Conservation (phyloP, 768 basidiomycete species). For the Hortiboletus flavorubellus region DNA sequence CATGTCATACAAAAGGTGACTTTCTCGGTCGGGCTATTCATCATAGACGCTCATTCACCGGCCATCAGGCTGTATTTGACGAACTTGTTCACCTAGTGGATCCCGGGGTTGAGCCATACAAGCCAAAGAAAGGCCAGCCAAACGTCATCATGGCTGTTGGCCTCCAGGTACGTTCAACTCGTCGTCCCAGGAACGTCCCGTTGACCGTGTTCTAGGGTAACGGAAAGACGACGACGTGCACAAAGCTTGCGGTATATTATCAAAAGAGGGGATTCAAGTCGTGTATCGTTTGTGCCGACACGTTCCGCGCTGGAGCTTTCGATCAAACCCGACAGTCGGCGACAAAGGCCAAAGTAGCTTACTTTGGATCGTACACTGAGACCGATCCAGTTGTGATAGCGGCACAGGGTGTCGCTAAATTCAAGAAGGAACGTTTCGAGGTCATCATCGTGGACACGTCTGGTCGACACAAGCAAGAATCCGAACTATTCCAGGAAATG, state of each 20-base stretch:
- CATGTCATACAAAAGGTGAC: slow-evolving; percentile 87
- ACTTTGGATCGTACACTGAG: slow-evolving; percentile 98
- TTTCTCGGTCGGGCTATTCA: background rate
- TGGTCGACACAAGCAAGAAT: slow-evolving; percentile 95
- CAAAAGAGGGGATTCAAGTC: slow-evolving; percentile 96
- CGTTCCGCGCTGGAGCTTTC: slow-evolving; percentile 98
- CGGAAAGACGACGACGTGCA: slow-evolving; percentile 99
- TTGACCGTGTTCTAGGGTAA: slow-evolving; percentile 63
- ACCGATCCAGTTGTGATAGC: slow-evolving; percentile 97
- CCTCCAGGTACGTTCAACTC: slow-evolving; percentile 63
- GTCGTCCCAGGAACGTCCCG: background rate
- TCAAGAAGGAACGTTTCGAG: slow-evolving; percentile 97
- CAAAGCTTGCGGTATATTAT: slow-evolving; percentile 96
- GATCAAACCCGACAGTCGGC: slow-evolving; percentile 99
- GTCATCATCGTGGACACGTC: slow-evolving; percentile 99
- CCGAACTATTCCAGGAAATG: slow-evolving; percentile 97
- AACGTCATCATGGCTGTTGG: slow-evolving; percentile 99
- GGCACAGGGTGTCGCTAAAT: slow-evolving; percentile 91
- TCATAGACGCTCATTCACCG: slow-evolving; percentile 9
- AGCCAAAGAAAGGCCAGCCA: slow-evolving; percentile 90
- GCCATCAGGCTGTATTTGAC: slow-evolving; percentile 84
- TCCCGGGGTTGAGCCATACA: slow-evolving; percentile 92
- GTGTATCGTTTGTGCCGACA: slow-evolving; percentile 97
- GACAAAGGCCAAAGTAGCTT: slow-evolving; percentile 97
- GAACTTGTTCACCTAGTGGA: slow-evolving; percentile 95